Conservation (phyloP, 441 rosid genomes). For the Populus hybrid region DNA sequence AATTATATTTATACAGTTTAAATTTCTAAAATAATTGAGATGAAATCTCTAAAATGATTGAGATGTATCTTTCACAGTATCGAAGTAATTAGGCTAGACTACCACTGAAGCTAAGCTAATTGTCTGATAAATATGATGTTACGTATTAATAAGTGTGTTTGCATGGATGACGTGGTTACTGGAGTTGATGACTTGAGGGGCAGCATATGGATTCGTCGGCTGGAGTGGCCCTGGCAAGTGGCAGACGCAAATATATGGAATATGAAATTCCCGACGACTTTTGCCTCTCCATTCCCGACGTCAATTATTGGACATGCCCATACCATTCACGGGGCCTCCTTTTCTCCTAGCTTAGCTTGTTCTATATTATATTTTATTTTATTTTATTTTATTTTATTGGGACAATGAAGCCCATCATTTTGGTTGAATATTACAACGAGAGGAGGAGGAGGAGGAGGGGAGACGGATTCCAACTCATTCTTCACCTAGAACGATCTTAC, state of each 20-base stretch:
- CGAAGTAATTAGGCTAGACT: no score
- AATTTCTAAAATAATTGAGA: no score
- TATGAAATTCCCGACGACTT: background rate
- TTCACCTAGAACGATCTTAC: background rate
- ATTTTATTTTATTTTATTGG: no score
- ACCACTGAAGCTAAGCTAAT: background rate
- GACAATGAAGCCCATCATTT: constrained; percentile 2
- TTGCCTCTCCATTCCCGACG: constrained; percentile 19
- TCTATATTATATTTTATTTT: background rate
- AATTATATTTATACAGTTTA: no score
- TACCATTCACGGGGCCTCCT: constrained; percentile 17
- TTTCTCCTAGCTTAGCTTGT: background rate
- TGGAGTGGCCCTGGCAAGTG: background rate
- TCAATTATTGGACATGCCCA: constrained; percentile 33
- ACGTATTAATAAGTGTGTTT: background rate
- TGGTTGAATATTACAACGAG: background rate
- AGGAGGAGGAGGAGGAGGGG: background rate
- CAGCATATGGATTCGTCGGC: background rate
- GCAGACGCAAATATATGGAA: background rate
- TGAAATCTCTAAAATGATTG: no score
- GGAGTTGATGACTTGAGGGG: background rate
- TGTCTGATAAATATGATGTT: background rate
- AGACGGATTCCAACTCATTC: constrained; percentile 11
- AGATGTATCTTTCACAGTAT: no score
- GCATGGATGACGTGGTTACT: background rate